Evolutionary conservation across 495 filamentous ascomycete species (phyloP).

Genomic region (Aspergillus saccharolyticus): DNA sequence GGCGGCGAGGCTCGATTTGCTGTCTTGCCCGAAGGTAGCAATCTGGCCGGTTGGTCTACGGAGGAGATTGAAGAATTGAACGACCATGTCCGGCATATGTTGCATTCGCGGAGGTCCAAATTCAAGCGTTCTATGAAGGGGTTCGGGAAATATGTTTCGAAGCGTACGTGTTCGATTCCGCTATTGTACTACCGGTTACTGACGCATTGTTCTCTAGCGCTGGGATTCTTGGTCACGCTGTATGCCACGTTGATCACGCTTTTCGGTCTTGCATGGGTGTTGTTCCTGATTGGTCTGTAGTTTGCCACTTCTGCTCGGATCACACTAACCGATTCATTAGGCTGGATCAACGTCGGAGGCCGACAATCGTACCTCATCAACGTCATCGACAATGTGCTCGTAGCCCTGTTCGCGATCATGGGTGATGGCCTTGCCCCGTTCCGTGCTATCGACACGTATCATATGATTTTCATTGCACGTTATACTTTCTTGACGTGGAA

Average conservation of each 20-base stretch:
- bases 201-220: conserved; percentile 30
- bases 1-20: conserved; percentile 33
- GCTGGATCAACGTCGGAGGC: conserved; percentile 78
- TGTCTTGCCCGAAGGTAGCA: conserved; percentile 51
- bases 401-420: conserved; percentile 71
- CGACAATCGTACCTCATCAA: conserved; percentile 65
- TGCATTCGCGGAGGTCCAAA: conserved; percentile 70
- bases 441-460: conserved; percentile 72
- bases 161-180: conserved; percentile 44
- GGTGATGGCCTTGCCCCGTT: conserved; percentile 75
- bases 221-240: conserved; percentile 71
- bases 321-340: conserved; percentile 14
- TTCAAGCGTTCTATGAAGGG: conserved; percentile 71
- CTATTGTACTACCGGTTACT: conserved; percentile 3
- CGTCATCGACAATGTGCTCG: conserved; percentile 70
- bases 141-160: conserved; percentile 67
- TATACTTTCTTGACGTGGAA: conserved; percentile 69
- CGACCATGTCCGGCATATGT: conserved; percentile 75
- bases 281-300: conserved; percentile 64
- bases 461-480: conserved; percentile 67
- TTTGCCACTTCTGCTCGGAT: neutral
- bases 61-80: conserved; percentile 68
- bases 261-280: conserved; percentile 77
- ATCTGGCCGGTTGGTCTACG: conserved; percentile 61
- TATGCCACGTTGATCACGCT: conserved; percentile 78